Conservation (phyloP, 1,284 basidiomycete genomes). For the Ceratobasidium sp. region DNA sequence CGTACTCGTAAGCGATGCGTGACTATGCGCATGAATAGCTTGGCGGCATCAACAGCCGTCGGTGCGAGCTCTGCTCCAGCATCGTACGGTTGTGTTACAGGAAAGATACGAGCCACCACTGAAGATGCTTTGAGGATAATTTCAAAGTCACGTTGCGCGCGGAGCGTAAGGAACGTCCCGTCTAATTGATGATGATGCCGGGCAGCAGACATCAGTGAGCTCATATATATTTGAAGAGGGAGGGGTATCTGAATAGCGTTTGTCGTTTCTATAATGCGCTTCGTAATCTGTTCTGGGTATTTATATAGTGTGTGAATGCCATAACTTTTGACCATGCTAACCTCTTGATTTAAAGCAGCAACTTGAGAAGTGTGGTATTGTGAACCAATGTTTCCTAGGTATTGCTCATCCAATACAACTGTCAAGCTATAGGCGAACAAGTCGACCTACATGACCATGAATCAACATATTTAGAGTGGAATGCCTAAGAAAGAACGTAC, state of each 20-base stretch:
- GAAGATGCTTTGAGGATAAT: slow-evolving; percentile 67
- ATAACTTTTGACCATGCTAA: neutral
- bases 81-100: neutral
- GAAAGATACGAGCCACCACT: slow-evolving; percentile 54
- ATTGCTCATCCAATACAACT: slow-evolving; percentile 49
- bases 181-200: slow-evolving; percentile 75
- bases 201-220: slow-evolving; percentile 74
- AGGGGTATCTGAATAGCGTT: slow-evolving; percentile 54
- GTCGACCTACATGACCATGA: slow-evolving; percentile 61
- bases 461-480: slow-evolving; percentile 19
- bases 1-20: slow-evolving; percentile 26
- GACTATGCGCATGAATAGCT: slow-evolving; percentile 26
- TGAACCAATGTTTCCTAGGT: slow-evolving; percentile 49
- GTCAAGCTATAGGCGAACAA: slow-evolving; percentile 76
- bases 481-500: slow-evolving; percentile 50
- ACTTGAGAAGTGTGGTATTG: slow-evolving; percentile 36
- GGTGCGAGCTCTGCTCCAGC: slow-evolving; percentile 4
- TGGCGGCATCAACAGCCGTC: slow-evolving; percentile 33
- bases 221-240: slow-evolving; percentile 65
- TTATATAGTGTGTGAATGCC: slow-evolving; percentile 54
- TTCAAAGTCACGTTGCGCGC: slow-evolving; percentile 65
- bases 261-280: slow-evolving; percentile 47
- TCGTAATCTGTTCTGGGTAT: slow-evolving; percentile 40
- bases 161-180: slow-evolving; percentile 67
- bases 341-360: slow-evolving; percentile 34